Percentiles rank a stretch among this genome's conserved stretches.
These are phyloP conservation scores for Thermomyces lanuginosus DNA, from an alignment of 2,329 filamentous ascomycete genomes.

Conservation along the genomic window DNA sequence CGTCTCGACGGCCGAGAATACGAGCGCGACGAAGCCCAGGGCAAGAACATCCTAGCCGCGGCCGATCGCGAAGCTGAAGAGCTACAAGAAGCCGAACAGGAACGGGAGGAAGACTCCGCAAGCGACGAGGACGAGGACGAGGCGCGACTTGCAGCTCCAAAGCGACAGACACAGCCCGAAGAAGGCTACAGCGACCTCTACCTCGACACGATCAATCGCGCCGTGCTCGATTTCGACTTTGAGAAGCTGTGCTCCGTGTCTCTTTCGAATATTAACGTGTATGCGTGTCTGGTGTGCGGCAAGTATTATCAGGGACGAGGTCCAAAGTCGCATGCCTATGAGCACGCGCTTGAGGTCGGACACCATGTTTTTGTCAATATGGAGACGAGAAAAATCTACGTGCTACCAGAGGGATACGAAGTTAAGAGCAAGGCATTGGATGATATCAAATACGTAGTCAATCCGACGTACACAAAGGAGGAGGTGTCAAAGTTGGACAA, in stretches of 20 bases:
- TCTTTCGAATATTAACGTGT: slow-evolving; percentile 95
- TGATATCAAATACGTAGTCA: slow-evolving; percentile 95
- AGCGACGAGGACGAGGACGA: slow-evolving; percentile 23
- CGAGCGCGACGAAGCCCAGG: slow-evolving; percentile 22
- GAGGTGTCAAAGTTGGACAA: slow-evolving; percentile 70
- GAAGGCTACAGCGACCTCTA: slow-evolving; percentile 92
- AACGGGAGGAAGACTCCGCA: slow-evolving; percentile 11
- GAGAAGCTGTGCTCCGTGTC: slow-evolving; percentile 96
- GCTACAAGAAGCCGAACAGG: slow-evolving; percentile 17
- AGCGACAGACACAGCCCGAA: slow-evolving; percentile 59
- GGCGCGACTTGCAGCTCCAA: slow-evolving; percentile 21
- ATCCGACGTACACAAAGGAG: slow-evolving; percentile 65
- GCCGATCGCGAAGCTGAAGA: slow-evolving; percentile 51
- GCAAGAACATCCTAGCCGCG: slow-evolving; percentile 36
- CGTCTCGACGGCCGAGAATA: slow-evolving; percentile 16
- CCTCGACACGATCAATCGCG: slow-evolving; percentile 88
- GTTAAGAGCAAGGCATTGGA: slow-evolving; percentile 87
- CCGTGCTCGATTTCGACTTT: slow-evolving; percentile 92
- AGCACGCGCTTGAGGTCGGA: slow-evolving; percentile 83
- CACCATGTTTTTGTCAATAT: slow-evolving; percentile 99
- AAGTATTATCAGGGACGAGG: slow-evolving; percentile 93
- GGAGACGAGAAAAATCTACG: slow-evolving; percentile 38
- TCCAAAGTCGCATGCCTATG: slow-evolving; percentile 89
- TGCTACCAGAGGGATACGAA: slow-evolving; percentile 85
- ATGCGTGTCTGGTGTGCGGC: slow-evolving; percentile 93